A percentile compares a stretch with the other conserved stretches of the same genome.
phyloP scores from a whole-genome alignment of 805 yeast genomes.

The Saturnispora gosingensis region DNA sequence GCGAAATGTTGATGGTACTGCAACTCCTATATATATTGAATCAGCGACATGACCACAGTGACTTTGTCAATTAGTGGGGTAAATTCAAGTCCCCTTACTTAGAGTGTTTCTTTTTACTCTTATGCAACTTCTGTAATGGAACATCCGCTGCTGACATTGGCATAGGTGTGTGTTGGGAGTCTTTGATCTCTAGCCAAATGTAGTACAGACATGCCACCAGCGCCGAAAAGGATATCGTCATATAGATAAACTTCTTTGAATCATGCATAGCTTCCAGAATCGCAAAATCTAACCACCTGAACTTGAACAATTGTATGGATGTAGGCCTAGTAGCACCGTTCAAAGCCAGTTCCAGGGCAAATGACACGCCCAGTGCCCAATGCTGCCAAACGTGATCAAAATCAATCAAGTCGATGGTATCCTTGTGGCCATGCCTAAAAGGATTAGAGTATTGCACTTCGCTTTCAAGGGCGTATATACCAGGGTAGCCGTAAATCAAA shows the following conservation, averaged over 20 bases:
- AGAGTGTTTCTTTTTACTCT: neutral
- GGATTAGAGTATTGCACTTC: slow-evolving; percentile 55
- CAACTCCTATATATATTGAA: neutral
- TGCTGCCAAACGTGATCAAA: slow-evolving; percentile 76
- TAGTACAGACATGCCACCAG: slow-evolving; percentile 3
- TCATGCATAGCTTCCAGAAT: slow-evolving; percentile 13
- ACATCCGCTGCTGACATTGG: neutral
- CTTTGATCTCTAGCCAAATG: slow-evolving; percentile 1
- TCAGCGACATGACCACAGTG: neutral
- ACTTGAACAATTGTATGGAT: slow-evolving; percentile 3
- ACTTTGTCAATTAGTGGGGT: neutral
- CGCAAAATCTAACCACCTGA: slow-evolving; percentile 13
- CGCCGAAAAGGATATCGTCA: slow-evolving; percentile 5
- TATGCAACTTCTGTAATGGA: neutral
- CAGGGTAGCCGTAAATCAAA: slow-evolving; percentile 71
- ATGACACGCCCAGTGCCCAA: slow-evolving; percentile 66
- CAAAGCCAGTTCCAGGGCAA: slow-evolving; percentile 56
- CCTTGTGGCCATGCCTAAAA: slow-evolving; percentile 67
- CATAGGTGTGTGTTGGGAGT: neutral
- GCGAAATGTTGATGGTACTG: neutral
- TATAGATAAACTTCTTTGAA: slow-evolving; percentile 10
- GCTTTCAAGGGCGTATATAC: slow-evolving; percentile 74
- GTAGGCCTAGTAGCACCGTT: slow-evolving; percentile 11
- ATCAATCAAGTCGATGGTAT: slow-evolving; percentile 73
- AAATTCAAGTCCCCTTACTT: neutral